Evolutionary conservation across 345 rosid genomes (phyloP), one percentile per base, ranked within the genome.

Genomic region (Camelina laxa): DNA sequence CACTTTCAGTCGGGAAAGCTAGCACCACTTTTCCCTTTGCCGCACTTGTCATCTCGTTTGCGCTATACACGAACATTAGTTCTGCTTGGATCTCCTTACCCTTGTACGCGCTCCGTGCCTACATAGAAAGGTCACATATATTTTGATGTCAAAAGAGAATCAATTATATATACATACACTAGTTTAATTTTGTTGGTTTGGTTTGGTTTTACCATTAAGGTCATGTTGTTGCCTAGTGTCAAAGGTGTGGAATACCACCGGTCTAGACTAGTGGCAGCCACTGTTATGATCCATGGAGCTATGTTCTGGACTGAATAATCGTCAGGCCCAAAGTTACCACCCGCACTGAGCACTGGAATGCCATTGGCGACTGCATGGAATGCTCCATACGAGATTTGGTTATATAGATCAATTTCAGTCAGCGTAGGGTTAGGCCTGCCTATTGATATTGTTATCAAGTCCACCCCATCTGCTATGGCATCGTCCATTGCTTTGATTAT

Each of bases 221-320:
- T 75, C 38, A 67, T 65, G 14, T 81, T 78, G 75, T 77, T 81
- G 45, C 85, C 90, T 12, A 88, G 84, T 48, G 66, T 55, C 51
- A 84, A 36, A 36, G 74, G 67, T n/a, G 86, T 69, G 2, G 80
- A 78, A 65, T 80, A 86, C 60, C 75, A 66, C 14, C 89, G 75
- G 62, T 88, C 93, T 3, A 83, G 77, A n/a, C 72, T 69, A 20
- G 76, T 83, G 3, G 89, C 88, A 9, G 81, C 93, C 0, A 87
- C 89, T 5, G 84, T 84, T 30, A 85, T 61, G 15, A 86, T 55
- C 93, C 86, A 86, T 5, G 89, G 90, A 13, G 87, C 80, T 8
- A 82, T 80, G 69, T 83, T 82, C 10, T 65, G 55, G 16, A 85
- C 78, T 0, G 88, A 66, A 33, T 79, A 75, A 48, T 76, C 53